Percentiles rank a stretch among this genome's conserved stretches.
Evolutionary conservation across 2,329 filamentous ascomycete genomes (phyloP).

Genomic region (Periconia digitata): DNA sequence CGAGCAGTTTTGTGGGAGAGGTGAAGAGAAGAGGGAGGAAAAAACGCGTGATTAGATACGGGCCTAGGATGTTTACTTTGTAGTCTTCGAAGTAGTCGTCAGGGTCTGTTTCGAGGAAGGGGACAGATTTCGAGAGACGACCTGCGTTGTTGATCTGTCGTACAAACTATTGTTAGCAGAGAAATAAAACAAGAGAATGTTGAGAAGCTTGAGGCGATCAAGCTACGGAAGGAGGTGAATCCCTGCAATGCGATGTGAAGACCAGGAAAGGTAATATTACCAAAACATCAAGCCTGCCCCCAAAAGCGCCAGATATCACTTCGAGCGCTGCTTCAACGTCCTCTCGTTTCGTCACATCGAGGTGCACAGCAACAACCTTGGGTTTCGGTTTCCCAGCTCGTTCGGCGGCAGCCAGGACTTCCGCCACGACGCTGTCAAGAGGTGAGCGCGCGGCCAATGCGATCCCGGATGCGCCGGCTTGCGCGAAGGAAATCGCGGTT

Average conservation of each 20-base stretch:
- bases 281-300: constrained; percentile 46
- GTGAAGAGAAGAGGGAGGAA: constrained; percentile 50
- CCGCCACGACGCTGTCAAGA: constrained; percentile 39
- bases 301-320: constrained; percentile 25
- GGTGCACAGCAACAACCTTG: constrained; percentile 42
- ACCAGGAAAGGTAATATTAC: no score
- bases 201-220: no score
- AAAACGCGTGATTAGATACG: constrained; percentile 48
- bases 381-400: constrained; percentile 38
- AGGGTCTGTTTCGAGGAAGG: constrained; percentile 41
- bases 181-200: no score
- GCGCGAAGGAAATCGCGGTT: constrained; percentile 57
- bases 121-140: constrained; percentile 28
- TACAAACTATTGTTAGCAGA: no score
- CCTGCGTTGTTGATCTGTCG: constrained; percentile 55
- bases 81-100: constrained; percentile 47
- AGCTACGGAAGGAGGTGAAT: no score
- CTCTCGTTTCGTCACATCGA: constrained; percentile 48
- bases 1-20: constrained; percentile 27
- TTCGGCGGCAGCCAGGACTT: constrained; percentile 41
- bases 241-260: no score
- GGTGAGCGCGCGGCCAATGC: constrained; percentile 54
- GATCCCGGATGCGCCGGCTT: constrained; percentile 57
- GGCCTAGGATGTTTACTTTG: constrained; percentile 54
- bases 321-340: constrained; percentile 42